phyloP scores from a whole-genome alignment of 495 filamentous ascomycete species.

The Cairneyella variabilis region DNA sequence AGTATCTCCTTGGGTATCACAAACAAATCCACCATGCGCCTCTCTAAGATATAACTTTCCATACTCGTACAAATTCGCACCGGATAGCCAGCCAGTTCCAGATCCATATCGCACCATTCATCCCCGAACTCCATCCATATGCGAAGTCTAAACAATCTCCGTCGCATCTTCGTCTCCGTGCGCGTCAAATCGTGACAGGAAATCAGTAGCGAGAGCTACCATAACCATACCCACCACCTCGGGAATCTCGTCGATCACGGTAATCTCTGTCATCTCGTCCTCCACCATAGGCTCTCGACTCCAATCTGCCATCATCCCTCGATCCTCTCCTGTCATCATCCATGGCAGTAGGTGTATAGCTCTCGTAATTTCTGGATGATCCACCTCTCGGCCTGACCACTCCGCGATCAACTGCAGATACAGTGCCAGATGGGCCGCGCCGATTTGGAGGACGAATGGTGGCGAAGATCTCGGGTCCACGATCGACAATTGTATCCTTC shows the following conservation, averaged over 20 bases:
- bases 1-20: constrained; percentile 6
- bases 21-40: not conserved
- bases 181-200: too few species aligned
- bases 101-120: not conserved
- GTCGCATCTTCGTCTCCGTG: too few species aligned
- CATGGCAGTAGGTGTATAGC: too few species aligned
- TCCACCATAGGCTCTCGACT: constrained; percentile 9
- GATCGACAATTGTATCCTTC: constrained; percentile 63
- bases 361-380: too few species aligned
- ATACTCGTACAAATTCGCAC: too few species aligned
- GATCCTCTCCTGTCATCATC: too few species aligned
- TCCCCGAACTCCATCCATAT: too few species aligned
- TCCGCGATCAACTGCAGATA: too few species aligned
- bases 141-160: too few species aligned
- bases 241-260: not conserved
- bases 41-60: too few species aligned
- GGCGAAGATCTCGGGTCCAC: constrained; percentile 65
- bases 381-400: too few species aligned
- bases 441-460: constrained; percentile 53
- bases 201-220: constrained; percentile 18
- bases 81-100: not conserved
- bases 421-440: too few species aligned
- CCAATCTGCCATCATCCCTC: constrained; percentile 12
- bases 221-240: constrained; percentile 13
- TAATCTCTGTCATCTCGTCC: not conserved